Percentiles rank a stretch among this genome's conserved stretches.
Conservation (phyloP, 2,329 filamentous ascomycete genomes). For the Apiospora sp. region DNA sequence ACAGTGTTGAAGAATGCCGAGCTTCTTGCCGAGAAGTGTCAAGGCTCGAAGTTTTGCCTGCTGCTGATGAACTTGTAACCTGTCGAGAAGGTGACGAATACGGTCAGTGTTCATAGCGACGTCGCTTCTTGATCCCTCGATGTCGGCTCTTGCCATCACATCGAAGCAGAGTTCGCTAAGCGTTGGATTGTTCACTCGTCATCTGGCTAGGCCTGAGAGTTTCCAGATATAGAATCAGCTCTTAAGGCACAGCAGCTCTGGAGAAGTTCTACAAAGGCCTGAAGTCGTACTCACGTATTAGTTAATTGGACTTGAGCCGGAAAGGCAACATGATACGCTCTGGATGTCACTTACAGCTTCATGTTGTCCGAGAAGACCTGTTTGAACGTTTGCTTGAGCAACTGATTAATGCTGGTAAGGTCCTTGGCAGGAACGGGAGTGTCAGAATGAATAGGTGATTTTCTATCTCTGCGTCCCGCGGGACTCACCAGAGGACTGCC, state of each 20-base stretch:
- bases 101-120: background rate
- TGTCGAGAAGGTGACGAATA: background rate
- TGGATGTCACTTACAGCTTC: background rate
- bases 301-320: fast-evolving
- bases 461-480: background rate
- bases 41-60: background rate
- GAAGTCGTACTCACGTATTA: background rate
- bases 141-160: no score
- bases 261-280: background rate
- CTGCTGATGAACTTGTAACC: background rate
- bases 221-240: background rate
- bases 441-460: background rate
- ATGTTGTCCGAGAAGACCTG: background rate
- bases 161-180: no score
- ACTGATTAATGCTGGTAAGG: background rate
- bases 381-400: background rate
- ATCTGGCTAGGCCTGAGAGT: background rate
- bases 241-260: background rate
- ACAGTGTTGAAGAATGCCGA: background rate
- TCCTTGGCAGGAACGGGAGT: background rate
- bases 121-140: background rate
- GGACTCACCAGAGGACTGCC: background rate
- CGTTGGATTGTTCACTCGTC: background rate
- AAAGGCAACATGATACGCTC: background rate
- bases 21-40: background rate